phyloP scores from a whole-genome alignment of 306 rosid species.

The Corylus avellana region DNA sequence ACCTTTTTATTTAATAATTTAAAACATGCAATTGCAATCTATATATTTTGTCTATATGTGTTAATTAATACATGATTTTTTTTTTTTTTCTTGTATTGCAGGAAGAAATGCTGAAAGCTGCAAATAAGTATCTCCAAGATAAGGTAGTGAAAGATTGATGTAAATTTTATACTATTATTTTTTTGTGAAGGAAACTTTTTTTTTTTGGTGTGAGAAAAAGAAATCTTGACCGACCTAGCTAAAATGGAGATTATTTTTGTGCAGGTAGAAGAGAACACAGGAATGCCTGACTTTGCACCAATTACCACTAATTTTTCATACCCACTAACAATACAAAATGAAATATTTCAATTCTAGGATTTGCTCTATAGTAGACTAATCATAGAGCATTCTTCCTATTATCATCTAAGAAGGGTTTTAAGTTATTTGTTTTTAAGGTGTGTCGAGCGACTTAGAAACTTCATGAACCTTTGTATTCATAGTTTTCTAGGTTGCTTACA shows the following conservation, averaged over 20 bases:
- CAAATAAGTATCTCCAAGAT: slow-evolving; percentile 57
- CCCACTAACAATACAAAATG: slow-evolving; percentile 60
- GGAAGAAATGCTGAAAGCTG: slow-evolving; percentile 64
- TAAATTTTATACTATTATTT: background rate
- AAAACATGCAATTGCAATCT: background rate
- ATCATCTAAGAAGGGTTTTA: too few species aligned
- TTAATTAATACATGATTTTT: background rate
- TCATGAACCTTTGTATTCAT: slow-evolving; percentile 1
- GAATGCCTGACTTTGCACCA: slow-evolving; percentile 39
- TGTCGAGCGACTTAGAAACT: slow-evolving; percentile 14
- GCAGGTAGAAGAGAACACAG: slow-evolving; percentile 61
- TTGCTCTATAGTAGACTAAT: slow-evolving; percentile 1
- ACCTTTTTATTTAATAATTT: background rate
- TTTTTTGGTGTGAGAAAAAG: background rate
- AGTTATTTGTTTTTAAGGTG: background rate
- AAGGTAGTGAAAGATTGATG: slow-evolving; percentile 37
- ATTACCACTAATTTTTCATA: slow-evolving; percentile 38
- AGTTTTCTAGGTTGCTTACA: background rate
- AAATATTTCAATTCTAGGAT: slow-evolving; percentile 51
- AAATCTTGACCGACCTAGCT: slow-evolving; percentile 2
- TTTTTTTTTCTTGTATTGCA: slow-evolving; percentile 17
- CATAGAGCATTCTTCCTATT: background rate
- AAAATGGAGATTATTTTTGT: slow-evolving; percentile 11
- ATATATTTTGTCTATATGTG: too few species aligned
- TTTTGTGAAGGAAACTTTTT: background rate